phyloP scores from a whole-genome alignment of 768 basidiomycete species.

The Antrodiella citrinella region DNA sequence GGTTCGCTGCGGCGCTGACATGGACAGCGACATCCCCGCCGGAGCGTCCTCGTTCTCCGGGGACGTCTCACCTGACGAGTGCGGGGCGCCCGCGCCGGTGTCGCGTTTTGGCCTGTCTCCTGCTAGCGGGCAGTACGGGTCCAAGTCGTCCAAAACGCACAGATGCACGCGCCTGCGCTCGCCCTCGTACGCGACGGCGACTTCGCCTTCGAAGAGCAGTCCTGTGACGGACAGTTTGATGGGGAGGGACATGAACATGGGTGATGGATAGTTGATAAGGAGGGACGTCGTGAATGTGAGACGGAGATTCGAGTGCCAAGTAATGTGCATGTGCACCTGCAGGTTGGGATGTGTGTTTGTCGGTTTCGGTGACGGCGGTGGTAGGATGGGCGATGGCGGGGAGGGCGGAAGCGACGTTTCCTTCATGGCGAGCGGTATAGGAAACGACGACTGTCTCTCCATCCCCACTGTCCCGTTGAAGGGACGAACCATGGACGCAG shows the following conservation, averaged over 20 bases:
- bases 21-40: conserved; percentile 7
- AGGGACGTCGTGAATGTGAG: conserved; percentile 88
- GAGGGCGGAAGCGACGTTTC: neutral
- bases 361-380: conserved; percentile 11
- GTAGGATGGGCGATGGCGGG: neutral
- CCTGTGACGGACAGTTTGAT: conserved; percentile 91
- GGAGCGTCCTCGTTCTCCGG: conserved; percentile 59
- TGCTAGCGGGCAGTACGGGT: conserved; percentile 70
- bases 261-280: conserved; percentile 94
- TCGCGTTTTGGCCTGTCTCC: conserved; percentile 24
- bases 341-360: conserved; percentile 53
- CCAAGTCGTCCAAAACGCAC: conserved; percentile 81
- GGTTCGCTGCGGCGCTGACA: conserved; percentile 31
- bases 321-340: conserved; percentile 80
- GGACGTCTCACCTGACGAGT: neutral
- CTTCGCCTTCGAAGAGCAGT: conserved; percentile 76
- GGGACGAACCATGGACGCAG: conserved; percentile 2
- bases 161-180: conserved; percentile 74
- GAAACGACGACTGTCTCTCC: neutral
- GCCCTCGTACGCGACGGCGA: conserved; percentile 90
- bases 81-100: conserved; percentile 36
- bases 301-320: conserved; percentile 83
- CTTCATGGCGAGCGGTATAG: neutral
- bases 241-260: conserved; percentile 94
- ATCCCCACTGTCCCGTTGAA: neutral